Evolutionary conservation across 1,139 yeast species (phyloP), one percentile per base, ranked within the genome.

Genomic region (Suhomyces terraborum): DNA sequence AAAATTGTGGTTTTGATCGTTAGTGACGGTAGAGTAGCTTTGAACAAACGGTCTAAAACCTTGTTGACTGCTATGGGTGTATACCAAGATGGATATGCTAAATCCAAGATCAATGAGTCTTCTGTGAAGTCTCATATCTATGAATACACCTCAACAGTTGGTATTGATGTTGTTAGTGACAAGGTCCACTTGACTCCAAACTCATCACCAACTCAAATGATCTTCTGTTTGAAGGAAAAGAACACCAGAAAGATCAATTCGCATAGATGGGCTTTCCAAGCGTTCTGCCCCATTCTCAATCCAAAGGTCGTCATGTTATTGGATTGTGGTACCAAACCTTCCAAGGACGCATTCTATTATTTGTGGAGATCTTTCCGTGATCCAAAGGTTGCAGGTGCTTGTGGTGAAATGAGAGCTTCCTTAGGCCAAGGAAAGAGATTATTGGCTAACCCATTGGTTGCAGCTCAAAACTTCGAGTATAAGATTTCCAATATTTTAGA

Each of bases 231-330:
- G 52, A 86, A 86, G 61, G 95, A 86, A 54, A 77, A 80, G 53
- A 86, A 86, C 58, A 73, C 80, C 48, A 77, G 82, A 58, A 86
- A 86, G 59, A 86, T 86, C 59, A 86, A 86, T 60, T 82, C 91
- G 13, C 95, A 86, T 61, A 72, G 94, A 49, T 86, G 95, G 95
- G 83, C 87, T 46, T 81, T 86, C 67, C 88, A 85, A 56, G 86
- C 91, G 0, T 83, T 86, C 62, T 81, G 85, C 2, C 86, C 88
- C 3, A 69, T 84, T 25, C 64, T 86, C 36, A 68, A 82, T 36
- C 95, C 95, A 1, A 78, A 76, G 42, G 83, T 86, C 17, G 81
- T 87, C 34, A 78, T 85, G 59, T 67, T 86, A 43, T 67, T 86
- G 38, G 95, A 86, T 60, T 88, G 89, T 44, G 95, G 95, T 49